Conservation (phyloP, 2,329 filamentous ascomycete genomes). For the Metarhizium album region DNA sequence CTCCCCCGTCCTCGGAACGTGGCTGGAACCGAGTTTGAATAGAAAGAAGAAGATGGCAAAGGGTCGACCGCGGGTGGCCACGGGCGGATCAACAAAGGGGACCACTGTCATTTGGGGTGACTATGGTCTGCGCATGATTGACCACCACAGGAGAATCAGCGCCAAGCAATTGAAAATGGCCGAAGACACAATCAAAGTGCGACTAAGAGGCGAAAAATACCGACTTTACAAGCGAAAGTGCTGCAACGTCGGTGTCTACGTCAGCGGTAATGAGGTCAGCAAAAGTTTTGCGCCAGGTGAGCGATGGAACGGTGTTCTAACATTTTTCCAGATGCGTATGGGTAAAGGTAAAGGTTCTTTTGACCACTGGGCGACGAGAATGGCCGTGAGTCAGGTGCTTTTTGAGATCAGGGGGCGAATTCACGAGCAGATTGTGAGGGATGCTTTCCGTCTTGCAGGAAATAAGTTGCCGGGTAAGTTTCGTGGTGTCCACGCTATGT, state of each 20-base stretch:
- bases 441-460: conserved; percentile 87
- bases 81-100: conserved; percentile 81
- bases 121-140: conserved; percentile 85
- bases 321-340: conserved; percentile 69
- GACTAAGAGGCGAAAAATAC: conserved; percentile 85
- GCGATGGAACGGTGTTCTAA: not conserved
- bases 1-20: conserved; percentile 47
- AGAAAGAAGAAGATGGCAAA: conserved; percentile 86
- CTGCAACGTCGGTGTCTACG: conserved; percentile 91
- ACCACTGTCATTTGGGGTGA: conserved; percentile 96
- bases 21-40: conserved; percentile 68
- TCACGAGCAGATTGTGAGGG: conserved; percentile 87
- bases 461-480: conserved; percentile 83
- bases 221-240: conserved; percentile 82
- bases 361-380: conserved; percentile 87
- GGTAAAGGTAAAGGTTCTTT: conserved; percentile 97
- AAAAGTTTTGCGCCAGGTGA: not conserved
- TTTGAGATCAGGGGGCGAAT: conserved; percentile 87
- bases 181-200: conserved; percentile 83
- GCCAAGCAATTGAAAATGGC: conserved; percentile 80
- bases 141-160: conserved; percentile 85
- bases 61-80: conserved; percentile 77
- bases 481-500: not conserved
- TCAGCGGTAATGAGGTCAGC: conserved; percentile 77
- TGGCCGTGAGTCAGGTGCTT: conserved; percentile 81